phyloP scores from a whole-genome alignment of 176 grass and related monocot genomes.

The Bolboschoenus planiculmis region DNA sequence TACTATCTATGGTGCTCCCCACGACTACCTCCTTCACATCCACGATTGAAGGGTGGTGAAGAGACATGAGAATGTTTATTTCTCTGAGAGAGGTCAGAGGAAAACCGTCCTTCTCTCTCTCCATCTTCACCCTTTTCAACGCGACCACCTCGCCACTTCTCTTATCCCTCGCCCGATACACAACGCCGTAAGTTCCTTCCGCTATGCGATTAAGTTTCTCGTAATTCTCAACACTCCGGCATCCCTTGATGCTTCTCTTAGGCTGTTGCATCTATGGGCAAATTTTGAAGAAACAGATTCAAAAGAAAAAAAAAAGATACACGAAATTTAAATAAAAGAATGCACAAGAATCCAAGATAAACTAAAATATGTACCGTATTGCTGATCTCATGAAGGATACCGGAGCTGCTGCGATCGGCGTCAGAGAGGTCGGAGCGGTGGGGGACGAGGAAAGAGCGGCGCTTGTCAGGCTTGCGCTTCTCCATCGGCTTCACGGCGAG shows the following conservation, averaged over 20 bases:
- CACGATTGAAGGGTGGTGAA: slow-evolving; percentile 70
- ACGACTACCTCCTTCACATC: slow-evolving; percentile 87
- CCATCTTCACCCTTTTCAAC: slow-evolving; percentile 79
- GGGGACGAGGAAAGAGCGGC: too few relatives aligned
- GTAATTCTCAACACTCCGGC: slow-evolving; percentile 74
- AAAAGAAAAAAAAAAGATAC: too few relatives aligned
- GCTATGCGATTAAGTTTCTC: slow-evolving; percentile 62
- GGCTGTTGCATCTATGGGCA: too few relatives aligned
- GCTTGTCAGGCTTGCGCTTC: too few relatives aligned
- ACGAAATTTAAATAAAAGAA: too few relatives aligned
- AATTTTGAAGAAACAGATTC: too few relatives aligned
- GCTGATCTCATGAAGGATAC: too few relatives aligned
- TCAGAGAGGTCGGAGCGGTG: too few relatives aligned
- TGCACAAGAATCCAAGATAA: too few relatives aligned
- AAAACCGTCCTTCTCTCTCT: slow-evolving; percentile 70
- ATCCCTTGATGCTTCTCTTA: slow-evolving; percentile 22
- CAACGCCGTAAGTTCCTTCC: slow-evolving; percentile 83
- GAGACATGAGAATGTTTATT: slow-evolving; percentile 80
- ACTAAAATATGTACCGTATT: too few relatives aligned
- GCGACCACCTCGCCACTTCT: slow-evolving; percentile 72
- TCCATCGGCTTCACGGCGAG: too few relatives aligned
- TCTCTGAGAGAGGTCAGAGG: slow-evolving; percentile 79
- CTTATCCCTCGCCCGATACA: slow-evolving; percentile 72
- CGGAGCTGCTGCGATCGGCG: too few relatives aligned
- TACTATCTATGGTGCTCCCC: slow-evolving; percentile 48